Evolutionary conservation across 2,329 filamentous ascomycete species (phyloP), one percentile per base, ranked within the genome.

Genomic region (Aspergillus sergii): DNA sequence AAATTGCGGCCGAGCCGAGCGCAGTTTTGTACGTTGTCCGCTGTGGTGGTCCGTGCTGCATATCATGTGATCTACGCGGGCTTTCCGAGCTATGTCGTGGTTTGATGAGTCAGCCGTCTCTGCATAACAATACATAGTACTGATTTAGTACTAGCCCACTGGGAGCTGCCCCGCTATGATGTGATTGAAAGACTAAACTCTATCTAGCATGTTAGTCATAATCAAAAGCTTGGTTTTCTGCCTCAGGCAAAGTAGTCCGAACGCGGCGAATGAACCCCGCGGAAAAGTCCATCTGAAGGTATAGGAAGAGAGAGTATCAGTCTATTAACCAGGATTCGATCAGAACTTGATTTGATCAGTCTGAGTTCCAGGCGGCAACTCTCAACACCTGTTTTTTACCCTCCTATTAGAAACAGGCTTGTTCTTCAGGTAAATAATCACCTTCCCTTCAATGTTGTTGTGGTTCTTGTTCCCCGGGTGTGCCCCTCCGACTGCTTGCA

Each of bases 1-100:
- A 60, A 66, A 66, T 65, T 66, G 54, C 66, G 53, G n/a, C 26
- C 65, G 30, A 54, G 55, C 64, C 69, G 65, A 64, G 58, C 63
- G 54, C 16, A 32, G 19, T 43, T 58, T 46, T 41, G 51, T 58
- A 53, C 48, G 14, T 41, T 19, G 28, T 26, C 2, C 46, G 4
- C 21, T 32, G 28, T 12, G 43, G 39, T 69, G 68, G 68, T 60
- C 68, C 63, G 64, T 67, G 70, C 58, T 7, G 3, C 5, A 0
- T 0, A 9, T 64, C 65, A 74, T 58, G 67, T 74, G 73, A 57
- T 9, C 45, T 56, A 63, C 39, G 48, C 48, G 48, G 48, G 28
- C 9, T 19, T 19, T 26, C 23, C 12, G 16, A 7, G 16, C 7
- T 12, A n/a, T 16, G 16, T n/a, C 10, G 3, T 21, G 28, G 8